Evolutionary conservation across 2,329 filamentous ascomycete species (phyloP), one percentile per base, ranked within the genome.

Genomic region (Atkinsonella hypoxylon): DNA sequence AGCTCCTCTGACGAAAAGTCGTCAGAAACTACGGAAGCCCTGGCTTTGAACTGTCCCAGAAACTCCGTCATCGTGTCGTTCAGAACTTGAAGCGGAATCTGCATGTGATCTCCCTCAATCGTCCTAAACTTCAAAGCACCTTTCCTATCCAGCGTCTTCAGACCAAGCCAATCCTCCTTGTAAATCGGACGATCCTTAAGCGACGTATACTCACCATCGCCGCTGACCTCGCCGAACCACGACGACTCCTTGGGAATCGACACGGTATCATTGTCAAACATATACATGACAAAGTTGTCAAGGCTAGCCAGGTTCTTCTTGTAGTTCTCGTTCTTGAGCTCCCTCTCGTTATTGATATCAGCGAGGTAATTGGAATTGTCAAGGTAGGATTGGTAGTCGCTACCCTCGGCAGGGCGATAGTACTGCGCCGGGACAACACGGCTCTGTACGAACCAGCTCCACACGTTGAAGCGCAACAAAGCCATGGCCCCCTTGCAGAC

Each of bases 301-400:
- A 98, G 64, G 34, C 61, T 67, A 8, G 75, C 76, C 45, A 98
- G 58, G 62, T 91, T 86, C 58, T 77, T 67, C 63, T 77, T 82
- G 67, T 97, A 98, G 12, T 70, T 75, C 36, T 68, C 61, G 61
- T 89, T 95, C 78, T 94, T 95, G 50, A 71, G 54, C 46, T 57
- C 56, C 11, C 90, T 78, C 77, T 98, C 93, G 66, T 97, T 97
- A 69, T 98, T 98, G 69, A 97, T 84, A 63, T 97, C 91, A 10
- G 91, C 93, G 9, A 98, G 74, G 67, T 94, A 96, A 64, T 90
- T 91, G 59, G 87, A 93, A 63, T 81, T 66, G 57, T 83, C 79
- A 18, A 97, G 77, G 64, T 97, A 98, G 31, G 74, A 69, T 1
- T 82, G 78, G 65, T 89, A 68, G 53, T 72, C 65, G 20, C 44